These are phyloP conservation scores for Mycena vulgaris DNA, from an alignment of 768 basidiomycete species.

Conservation along the genomic window DNA sequence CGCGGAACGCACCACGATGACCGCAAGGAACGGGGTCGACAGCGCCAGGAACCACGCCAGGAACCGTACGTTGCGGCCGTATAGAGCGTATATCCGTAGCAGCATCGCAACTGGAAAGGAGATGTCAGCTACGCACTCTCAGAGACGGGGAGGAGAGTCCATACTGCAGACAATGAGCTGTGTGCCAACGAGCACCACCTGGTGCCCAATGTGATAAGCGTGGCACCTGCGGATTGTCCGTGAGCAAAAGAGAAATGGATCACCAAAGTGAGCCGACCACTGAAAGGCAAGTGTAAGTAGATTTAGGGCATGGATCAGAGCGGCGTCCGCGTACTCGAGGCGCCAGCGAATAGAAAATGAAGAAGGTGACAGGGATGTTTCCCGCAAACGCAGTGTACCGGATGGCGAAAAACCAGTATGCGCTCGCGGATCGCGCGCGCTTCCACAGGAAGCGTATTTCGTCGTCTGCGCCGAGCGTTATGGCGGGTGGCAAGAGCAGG, in stretches of 20 bases:
- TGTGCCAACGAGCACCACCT: slow-evolving; percentile 23
- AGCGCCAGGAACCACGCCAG: not conserved
- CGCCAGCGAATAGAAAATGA: slow-evolving; percentile 9
- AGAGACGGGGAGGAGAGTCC: not conserved
- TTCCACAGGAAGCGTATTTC: slow-evolving; percentile 26
- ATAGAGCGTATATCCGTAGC: not conserved
- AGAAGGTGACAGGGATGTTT: slow-evolving; percentile 24
- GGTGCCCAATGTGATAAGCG: slow-evolving; percentile 12
- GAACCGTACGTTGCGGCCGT: not conserved
- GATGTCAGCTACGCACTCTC: not conserved
- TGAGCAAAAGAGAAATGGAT: no score
- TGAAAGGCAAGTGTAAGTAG: no score
- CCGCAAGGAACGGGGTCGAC: not conserved
- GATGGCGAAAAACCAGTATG: slow-evolving; percentile 18
- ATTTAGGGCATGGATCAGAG: no score
- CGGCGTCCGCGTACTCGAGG: not conserved
- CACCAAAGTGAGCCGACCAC: no score
- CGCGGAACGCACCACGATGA: not conserved
- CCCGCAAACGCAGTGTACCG: slow-evolving; percentile 19
- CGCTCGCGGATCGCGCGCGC: slow-evolving; percentile 5
- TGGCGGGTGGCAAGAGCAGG: not conserved
- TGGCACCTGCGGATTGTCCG: slow-evolving; percentile 1
- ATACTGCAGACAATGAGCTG: slow-evolving; percentile 20
- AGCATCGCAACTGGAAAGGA: slow-evolving; percentile 7
- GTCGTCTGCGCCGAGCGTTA: not conserved